Evolutionary conservation across 1,284 basidiomycete genomes (phyloP), one percentile per base, ranked within the genome.

Genomic region (Mrakiaceae sp.): DNA sequence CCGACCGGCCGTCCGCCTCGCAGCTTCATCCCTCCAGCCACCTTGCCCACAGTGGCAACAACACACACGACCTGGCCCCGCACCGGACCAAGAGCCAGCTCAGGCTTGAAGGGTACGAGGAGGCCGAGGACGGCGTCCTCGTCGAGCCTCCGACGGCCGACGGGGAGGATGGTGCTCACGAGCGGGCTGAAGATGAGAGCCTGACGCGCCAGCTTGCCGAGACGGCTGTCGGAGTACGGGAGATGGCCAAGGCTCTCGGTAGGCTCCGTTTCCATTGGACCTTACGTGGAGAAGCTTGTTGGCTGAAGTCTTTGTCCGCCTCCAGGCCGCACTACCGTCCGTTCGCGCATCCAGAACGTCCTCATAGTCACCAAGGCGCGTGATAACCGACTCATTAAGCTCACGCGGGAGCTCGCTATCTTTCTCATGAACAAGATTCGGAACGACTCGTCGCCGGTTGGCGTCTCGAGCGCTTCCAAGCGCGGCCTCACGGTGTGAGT

Each of bases 161-260:
- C 27, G 27, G 27, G 1, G 66, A 60, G 58, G 64, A 62, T 44
- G 68, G 67, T 47, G 66, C 64, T 64, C 71, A 71, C 12, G 75
- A 80, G 52, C 77, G 77, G 60, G 81, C 81, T 14, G 76, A 76
- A 43, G 85, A 87, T 47, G 59, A 76, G 71, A 66, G 84, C 72
- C 78, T 98, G 70, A 98, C 96, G 3, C 87, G 84, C 71, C 91
- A 94, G 73, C 81, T 99, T 14, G 96, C 95, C 7, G 94, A 95
- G 78, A 99, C 95, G 12, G 96, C 95, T 12, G 90, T 95, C 40
- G 89, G 92, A 53, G 95, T 98, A 42, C 83, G 95, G 60, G 96
- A 98, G 78, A 95, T 98, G 90, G 95, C 91, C 84, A 96, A 96
- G 77, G 91, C 97, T 77, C 86, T 99, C 49, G 94, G 93, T 90